Conservation (phyloP, 129 eudicot genomes). For the Artemisia annua region DNA sequence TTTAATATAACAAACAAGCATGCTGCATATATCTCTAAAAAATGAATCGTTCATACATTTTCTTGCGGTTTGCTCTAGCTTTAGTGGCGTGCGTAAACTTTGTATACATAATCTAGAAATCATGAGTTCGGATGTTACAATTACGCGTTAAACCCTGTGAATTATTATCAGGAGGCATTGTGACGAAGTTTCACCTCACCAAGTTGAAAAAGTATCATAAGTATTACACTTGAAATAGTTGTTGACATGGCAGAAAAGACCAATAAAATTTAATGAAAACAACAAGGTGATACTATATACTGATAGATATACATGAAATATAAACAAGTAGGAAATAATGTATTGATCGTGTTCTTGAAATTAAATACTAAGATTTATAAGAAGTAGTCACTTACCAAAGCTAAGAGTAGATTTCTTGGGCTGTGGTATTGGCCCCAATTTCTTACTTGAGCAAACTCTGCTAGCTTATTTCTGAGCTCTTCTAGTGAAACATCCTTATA, state of each 20-base stretch:
- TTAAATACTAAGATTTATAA: neutral
- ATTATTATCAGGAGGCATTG: neutral
- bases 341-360: neutral
- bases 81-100: no score
- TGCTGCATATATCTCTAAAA: no score
- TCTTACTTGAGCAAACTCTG: constrained; percentile 62
- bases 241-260: neutral
- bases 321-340: neutral
- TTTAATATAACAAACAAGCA: no score
- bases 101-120: neutral
- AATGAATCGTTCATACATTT: neutral
- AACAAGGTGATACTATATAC: neutral
- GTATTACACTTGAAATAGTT: neutral
- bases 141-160: neutral
- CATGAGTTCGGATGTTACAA: neutral
- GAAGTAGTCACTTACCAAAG: constrained; percentile 48
- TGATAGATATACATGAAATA: neutral
- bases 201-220: neutral
- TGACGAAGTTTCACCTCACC: neutral
- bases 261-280: neutral
- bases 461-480: constrained; percentile 60
- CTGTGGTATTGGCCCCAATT: constrained; percentile 80
- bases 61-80: no score
- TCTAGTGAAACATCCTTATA: constrained; percentile 68
- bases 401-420: constrained; percentile 80